Evolutionary conservation across 202 grass and related monocot genomes (phyloP).

Genomic region (Digitaria exilis): DNA sequence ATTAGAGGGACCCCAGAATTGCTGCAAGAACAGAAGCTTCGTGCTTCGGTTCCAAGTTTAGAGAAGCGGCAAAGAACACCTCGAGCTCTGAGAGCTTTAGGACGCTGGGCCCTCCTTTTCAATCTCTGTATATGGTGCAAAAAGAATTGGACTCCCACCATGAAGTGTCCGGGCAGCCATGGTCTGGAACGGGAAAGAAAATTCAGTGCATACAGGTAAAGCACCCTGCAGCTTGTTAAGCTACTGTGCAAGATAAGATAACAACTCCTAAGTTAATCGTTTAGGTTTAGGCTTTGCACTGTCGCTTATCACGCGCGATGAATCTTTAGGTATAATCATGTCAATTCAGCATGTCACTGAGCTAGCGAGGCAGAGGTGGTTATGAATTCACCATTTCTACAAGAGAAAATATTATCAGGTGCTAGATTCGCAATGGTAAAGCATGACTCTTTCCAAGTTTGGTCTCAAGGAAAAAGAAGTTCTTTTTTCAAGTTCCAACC

Average conservation of each 20-base stretch:
- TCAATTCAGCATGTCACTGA: slow-evolving; percentile 36
- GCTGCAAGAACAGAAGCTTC: slow-evolving; percentile 46
- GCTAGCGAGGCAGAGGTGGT: slow-evolving; percentile 31
- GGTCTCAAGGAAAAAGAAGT: neutral
- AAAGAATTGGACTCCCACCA: slow-evolving; percentile 44
- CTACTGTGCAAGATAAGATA: slow-evolving; percentile 37
- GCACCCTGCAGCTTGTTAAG: slow-evolving; percentile 27
- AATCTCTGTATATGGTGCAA: slow-evolving; percentile 14
- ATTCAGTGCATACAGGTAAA: slow-evolving; percentile 39
- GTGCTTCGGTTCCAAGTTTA: slow-evolving; percentile 46
- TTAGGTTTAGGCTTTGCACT: slow-evolving; percentile 46
- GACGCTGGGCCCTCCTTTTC: slow-evolving; percentile 34
- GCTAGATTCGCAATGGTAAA: slow-evolving; percentile 3
- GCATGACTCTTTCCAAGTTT: slow-evolving; percentile 41
- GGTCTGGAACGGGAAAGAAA: slow-evolving; percentile 25
- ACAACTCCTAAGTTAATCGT: slow-evolving; percentile 38
- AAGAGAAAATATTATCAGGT: slow-evolving; percentile 7
- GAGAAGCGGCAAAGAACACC: slow-evolving; percentile 58
- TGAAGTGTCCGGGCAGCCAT: slow-evolving; percentile 42
- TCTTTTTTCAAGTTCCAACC: slow-evolving; percentile 43
- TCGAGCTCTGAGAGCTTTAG: slow-evolving; percentile 59
- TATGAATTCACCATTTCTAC: slow-evolving; percentile 19
- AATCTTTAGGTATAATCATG: slow-evolving; percentile 37
- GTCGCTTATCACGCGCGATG: slow-evolving; percentile 44
- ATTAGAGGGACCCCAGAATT: slow-evolving; percentile 39